Base-by-base conservation (phyloP, 768 basidiomycete genomes). In the Rhodocollybia butyracea region DNA sequence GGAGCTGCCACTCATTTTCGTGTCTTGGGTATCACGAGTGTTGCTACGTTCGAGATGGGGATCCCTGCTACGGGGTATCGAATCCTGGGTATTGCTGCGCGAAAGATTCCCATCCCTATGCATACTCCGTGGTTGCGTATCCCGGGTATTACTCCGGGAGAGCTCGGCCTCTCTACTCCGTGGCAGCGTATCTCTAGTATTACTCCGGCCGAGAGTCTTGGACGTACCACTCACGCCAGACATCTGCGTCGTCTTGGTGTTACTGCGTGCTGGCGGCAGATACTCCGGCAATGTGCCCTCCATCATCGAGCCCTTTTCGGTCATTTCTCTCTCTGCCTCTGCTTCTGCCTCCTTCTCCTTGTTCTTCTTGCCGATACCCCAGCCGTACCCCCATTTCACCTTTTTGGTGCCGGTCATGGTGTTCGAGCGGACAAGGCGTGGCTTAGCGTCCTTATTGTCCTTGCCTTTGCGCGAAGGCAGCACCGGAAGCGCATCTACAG, bases 371-470 rank as follows among this genome's bases (percentile, higher is more conserved):
- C 86, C 85, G 36, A 81, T 50, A 0, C 85, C 85, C 83, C 84
- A 85, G 36, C 86, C 85, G 66, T 86, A 88, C n/a, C 86, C 87
- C 78, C 80, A 85, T 64, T 73, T 82, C 3, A 78, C 78, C 58
- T 78, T 81, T 67, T 83, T 85, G 21, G 83, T 81, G 29, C 85
- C 83, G 0, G 76, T 76, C 69, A 81, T 78, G 3, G 85, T 79
- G 61, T 77, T 82, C 2, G 75, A 72, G 53, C 83, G 77, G 1
- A 68, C 67, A 21, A 80, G 69, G 60, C 75, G 78, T 22, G 72
- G 71, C 45, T 67, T 71, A 55, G 75, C 73, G 39, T 73, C 69
- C 41, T 66, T 67, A 51, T 76, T 73, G 39, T 73, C 69, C 41
- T 66, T 67, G 53, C 51, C 43, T 43, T 52, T 46, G 62, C 69